Evolutionary conservation across 1,139 yeast species (phyloP).

Genomic region (Candida sp.): DNA sequence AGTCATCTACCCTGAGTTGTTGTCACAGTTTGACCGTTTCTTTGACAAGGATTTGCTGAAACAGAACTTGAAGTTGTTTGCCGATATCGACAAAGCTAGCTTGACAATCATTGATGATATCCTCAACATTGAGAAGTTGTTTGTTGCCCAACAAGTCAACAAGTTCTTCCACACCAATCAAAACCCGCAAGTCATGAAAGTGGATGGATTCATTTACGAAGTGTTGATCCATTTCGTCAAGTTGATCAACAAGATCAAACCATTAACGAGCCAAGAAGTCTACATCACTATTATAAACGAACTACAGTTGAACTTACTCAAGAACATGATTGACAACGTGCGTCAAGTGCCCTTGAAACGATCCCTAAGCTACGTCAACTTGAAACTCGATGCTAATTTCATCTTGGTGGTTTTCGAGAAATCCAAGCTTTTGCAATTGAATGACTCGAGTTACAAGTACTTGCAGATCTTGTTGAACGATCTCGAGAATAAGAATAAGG

Average conservation of each 20-base stretch:
- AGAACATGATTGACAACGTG: slow-evolving; percentile 36
- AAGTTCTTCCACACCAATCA: slow-evolving; percentile 27
- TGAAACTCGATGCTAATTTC: slow-evolving; percentile 43
- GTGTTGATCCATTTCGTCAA: slow-evolving; percentile 47
- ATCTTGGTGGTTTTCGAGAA: slow-evolving; percentile 46
- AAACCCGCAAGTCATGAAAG: slow-evolving; percentile 19
- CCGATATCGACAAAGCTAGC: slow-evolving; percentile 49
- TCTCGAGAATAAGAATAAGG: slow-evolving; percentile 31
- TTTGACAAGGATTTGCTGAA: slow-evolving; percentile 40
- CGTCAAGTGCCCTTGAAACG: slow-evolving; percentile 21
- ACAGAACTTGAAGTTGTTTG: slow-evolving; percentile 46
- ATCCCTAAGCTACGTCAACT: slow-evolving; percentile 23
- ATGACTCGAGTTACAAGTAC: slow-evolving; percentile 39
- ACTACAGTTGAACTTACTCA: slow-evolving; percentile 40
- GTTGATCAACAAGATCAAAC: slow-evolving; percentile 44
- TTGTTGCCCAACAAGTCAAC: slow-evolving; percentile 32
- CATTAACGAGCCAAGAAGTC: slow-evolving; percentile 43
- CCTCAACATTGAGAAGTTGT: slow-evolving; percentile 39
- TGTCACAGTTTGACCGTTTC: slow-evolving; percentile 36
- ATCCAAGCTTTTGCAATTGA: slow-evolving; percentile 36
- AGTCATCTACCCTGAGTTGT: slow-evolving; percentile 35
- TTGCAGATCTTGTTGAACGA: slow-evolving; percentile 37
- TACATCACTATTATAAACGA: slow-evolving; percentile 43
- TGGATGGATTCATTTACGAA: slow-evolving; percentile 47
- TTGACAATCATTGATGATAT: slow-evolving; percentile 48